Evolutionary conservation across 106 monocot species (phyloP).

Genomic region (Dioscorea zingiberensis): DNA sequence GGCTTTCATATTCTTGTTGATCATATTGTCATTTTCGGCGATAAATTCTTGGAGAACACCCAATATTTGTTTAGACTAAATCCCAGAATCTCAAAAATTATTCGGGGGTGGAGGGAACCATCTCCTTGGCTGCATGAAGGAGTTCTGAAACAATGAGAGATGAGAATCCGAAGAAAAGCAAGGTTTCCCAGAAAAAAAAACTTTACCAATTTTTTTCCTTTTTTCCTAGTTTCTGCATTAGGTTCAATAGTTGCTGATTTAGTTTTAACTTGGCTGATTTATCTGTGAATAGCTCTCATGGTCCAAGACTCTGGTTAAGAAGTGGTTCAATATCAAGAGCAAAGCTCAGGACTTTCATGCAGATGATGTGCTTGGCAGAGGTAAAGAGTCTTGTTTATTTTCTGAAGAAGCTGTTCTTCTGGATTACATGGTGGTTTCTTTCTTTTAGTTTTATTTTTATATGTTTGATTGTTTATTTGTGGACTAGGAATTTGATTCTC

Average conservation of each 20-base stretch:
- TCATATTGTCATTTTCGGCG: too few species aligned
- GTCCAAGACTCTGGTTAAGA: constrained; percentile 50
- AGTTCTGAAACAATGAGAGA: constrained; percentile 44
- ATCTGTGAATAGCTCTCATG: constrained; percentile 43
- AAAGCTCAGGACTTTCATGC: constrained; percentile 56
- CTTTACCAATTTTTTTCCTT: not conserved
- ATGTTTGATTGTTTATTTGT: not conserved
- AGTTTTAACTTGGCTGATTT: not conserved
- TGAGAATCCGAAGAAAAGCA: constrained; percentile 50
- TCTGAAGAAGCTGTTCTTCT: not conserved
- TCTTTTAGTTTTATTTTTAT: not conserved
- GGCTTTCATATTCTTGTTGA: too few species aligned
- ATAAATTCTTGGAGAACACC: too few species aligned
- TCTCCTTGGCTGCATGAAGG: constrained; percentile 17
- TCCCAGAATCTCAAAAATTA: not conserved
- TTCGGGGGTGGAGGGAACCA: constrained; percentile 4
- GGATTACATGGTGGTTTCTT: not conserved
- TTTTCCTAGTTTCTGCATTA: not conserved
- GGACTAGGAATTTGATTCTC: not conserved
- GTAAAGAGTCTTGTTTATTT: constrained; percentile 7
- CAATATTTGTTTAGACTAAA: too few species aligned
- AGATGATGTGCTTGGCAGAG: constrained; percentile 35
- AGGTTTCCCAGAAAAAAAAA: constrained; percentile 12
- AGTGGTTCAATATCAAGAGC: constrained; percentile 61
- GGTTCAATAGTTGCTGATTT: not conserved